Evolutionary conservation across 805 yeast species (phyloP).

Genomic region (Wickerhamomyces bovis): DNA sequence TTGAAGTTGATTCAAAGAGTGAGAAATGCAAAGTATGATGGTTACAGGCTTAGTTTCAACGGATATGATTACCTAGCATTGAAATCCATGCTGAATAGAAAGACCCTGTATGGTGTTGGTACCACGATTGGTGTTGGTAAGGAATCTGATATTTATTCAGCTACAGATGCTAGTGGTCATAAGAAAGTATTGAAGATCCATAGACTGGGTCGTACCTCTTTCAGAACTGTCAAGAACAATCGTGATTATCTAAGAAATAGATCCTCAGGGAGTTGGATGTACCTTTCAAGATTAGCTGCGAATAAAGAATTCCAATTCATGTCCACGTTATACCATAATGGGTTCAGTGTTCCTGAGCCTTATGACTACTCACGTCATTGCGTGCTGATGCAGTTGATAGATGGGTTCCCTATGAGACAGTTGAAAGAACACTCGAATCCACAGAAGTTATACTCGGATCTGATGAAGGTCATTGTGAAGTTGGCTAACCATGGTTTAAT

Average conservation of each 20-base stretch:
- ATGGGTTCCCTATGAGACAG: constrained; percentile 87
- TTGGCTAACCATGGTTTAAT: constrained; percentile 85
- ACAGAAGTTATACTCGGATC: constrained; percentile 67
- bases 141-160: constrained; percentile 91
- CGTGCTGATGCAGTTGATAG: constrained; percentile 85
- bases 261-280: constrained; percentile 88
- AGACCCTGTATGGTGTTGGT: constrained; percentile 72
- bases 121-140: constrained; percentile 93
- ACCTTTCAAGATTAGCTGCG: constrained; percentile 83
- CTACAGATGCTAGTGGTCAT: constrained; percentile 59
- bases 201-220: constrained; percentile 90
- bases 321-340: constrained; percentile 65
- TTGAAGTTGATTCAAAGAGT: constrained; percentile 68
- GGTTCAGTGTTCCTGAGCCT: constrained; percentile 84
- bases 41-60: constrained; percentile 78
- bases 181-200: constrained; percentile 82
- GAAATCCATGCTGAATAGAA: constrained; percentile 72
- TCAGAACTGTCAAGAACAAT: constrained; percentile 86
- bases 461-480: constrained; percentile 82
- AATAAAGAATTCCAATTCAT: constrained; percentile 87
- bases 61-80: constrained; percentile 93
- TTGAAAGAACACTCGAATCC: constrained; percentile 65
- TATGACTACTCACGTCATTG: constrained; percentile 87
- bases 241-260: constrained; percentile 78
- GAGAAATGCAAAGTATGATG: constrained; percentile 92